Base-by-base conservation (phyloP, 2,329 filamentous ascomycete species). In the Capronia epimyces region DNA sequence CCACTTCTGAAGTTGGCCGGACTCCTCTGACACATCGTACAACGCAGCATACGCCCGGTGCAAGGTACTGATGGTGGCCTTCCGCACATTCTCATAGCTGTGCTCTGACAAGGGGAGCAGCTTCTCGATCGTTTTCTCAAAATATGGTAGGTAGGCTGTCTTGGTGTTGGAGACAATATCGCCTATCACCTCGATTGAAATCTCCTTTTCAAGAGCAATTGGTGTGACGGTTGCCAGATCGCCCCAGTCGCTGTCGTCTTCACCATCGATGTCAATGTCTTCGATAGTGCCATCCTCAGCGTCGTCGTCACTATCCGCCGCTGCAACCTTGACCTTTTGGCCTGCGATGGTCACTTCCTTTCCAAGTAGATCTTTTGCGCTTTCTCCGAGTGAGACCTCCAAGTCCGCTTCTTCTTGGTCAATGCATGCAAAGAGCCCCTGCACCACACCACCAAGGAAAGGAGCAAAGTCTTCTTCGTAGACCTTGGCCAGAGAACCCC, bases 181-280 rank as follows among this genome's bases (percentile, higher is more conserved):
- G 58, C 90, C 93, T 29, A 96, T 80, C 4, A 96, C 90, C 69
- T 98, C 93, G 39, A 95, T 82, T 31, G 93, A 91, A 62, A 97
- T 94, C 71, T 98, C 93, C 73, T 97, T 96, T 77, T 97, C 93
- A 63, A 95, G 81, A 20, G 91, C 89, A 49, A 96, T 81, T 46
- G 89, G 89, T 21, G 89, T 94, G 56, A 94, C 87, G 44, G 88
- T 88, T 51, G 82, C 84, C 42, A 94, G 77, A 62, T 89, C 87
- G 62, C 89, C 86, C 80, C 87, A 89, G 55, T 89, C 87, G 52
- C 89, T 87, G 37, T 91, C 86, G 31, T 89, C 84, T 40, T 89
- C 86, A 2, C 82, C 81, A 12, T 84, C 77, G 55, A 84, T 80
- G 27, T 81, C 77, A 37, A 76, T 73, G 45, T 81, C 80, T 42